Evolutionary conservation across 768 basidiomycete species (phyloP).

Genomic region (Mycena epipterygia): DNA sequence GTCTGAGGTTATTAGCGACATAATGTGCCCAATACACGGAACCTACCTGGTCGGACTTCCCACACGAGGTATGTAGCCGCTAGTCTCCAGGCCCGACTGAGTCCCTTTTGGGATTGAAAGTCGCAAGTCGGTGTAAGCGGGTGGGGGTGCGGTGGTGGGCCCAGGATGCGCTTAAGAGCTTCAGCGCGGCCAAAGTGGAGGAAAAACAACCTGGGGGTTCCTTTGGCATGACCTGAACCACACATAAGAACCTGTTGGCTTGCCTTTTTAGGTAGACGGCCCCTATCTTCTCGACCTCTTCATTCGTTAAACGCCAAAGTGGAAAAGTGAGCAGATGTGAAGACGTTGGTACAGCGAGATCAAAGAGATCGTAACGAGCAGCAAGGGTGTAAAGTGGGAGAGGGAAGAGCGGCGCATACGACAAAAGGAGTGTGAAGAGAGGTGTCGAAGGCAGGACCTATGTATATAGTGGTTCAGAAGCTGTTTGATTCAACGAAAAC

Average conservation of each 20-base stretch:
- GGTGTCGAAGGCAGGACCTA: conserved; percentile 66
- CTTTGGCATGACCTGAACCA: not conserved
- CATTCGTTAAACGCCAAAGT: conserved; percentile 77
- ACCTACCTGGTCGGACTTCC: conserved; percentile 84
- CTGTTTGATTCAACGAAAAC: too few species aligned
- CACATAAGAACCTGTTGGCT: not conserved
- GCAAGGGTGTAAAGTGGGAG: conserved; percentile 82
- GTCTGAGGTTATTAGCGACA: conserved; percentile 57
- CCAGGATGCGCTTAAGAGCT: conserved; percentile 82
- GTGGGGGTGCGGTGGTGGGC: conserved; percentile 82
- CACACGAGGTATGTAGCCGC: conserved; percentile 87
- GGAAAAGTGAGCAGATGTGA: conserved; percentile 81
- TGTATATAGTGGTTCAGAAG: not conserved
- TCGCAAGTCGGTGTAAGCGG: conserved; percentile 78
- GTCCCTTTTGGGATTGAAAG: conserved; percentile 81
- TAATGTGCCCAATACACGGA: not conserved
- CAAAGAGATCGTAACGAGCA: conserved; percentile 73
- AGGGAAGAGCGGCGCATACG: conserved; percentile 76
- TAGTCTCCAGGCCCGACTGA: conserved; percentile 86
- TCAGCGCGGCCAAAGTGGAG: conserved; percentile 87
- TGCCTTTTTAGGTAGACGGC: conserved; percentile 79
- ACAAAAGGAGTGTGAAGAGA: conserved; percentile 72
- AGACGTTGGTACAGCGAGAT: conserved; percentile 82
- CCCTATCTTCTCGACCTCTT: conserved; percentile 77
- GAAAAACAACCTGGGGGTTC: conserved; percentile 74